These are phyloP conservation scores for Venustampulla echinocandica DNA, from an alignment of 495 filamentous ascomycete species.

Conservation along the genomic window DNA sequence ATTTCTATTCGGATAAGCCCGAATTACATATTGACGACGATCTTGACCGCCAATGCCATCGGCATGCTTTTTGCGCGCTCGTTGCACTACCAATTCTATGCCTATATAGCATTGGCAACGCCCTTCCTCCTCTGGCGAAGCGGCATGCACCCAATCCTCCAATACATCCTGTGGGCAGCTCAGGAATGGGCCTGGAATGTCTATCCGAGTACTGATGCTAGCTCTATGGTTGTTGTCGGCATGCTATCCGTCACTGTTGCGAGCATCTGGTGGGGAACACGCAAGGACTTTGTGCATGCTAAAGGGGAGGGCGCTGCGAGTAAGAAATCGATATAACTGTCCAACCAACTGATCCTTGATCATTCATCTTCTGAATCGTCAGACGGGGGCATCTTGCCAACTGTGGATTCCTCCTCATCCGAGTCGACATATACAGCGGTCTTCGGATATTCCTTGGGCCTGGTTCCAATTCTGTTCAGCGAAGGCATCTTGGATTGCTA, in stretches of 20 bases:
- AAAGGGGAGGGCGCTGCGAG: slow-evolving; percentile 20
- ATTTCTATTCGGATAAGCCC: slow-evolving; percentile 55
- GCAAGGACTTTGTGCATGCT: slow-evolving; percentile 28
- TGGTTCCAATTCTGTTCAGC: slow-evolving; percentile 30
- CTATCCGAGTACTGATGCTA: slow-evolving; percentile 78
- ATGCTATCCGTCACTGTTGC: slow-evolving; percentile 57
- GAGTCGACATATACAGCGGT: slow-evolving; percentile 48
- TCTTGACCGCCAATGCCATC: slow-evolving; percentile 72
- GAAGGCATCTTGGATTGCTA: neutral
- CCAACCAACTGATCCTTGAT: slow-evolving; percentile 17
- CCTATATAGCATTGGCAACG: slow-evolving; percentile 84
- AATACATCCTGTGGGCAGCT: slow-evolving; percentile 64
- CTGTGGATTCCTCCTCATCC: slow-evolving; percentile 68
- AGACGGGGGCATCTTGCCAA: slow-evolving; percentile 74
- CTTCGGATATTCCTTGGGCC: slow-evolving; percentile 75
- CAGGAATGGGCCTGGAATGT: slow-evolving; percentile 98
- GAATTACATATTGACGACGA: slow-evolving; percentile 64
- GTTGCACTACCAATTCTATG: slow-evolving; percentile 96
- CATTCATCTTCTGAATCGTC: slow-evolving; percentile 51
- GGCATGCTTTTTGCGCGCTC: slow-evolving; percentile 86
- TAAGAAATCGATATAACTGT: too few species aligned
- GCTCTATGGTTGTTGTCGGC: slow-evolving; percentile 69
- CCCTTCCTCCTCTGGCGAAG: slow-evolving; percentile 86
- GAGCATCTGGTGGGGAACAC: slow-evolving; percentile 52
- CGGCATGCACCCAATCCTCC: slow-evolving; percentile 61